Base-by-base conservation (phyloP, 2,329 filamentous ascomycete species). In the Hypoxylon sp. region DNA sequence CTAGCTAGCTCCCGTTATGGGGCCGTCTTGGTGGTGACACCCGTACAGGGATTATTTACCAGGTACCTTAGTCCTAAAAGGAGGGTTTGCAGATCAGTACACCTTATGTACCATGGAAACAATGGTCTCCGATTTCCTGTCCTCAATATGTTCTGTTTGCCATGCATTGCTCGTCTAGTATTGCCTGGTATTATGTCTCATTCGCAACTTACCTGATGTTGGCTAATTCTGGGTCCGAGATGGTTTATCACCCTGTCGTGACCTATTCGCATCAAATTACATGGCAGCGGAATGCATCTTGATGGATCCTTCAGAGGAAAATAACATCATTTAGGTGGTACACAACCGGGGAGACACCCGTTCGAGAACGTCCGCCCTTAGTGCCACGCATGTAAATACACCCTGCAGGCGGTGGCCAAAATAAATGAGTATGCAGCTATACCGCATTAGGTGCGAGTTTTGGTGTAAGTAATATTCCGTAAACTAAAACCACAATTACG, bases 1-100 rank as follows among this genome's bases (percentile, higher is more conserved):
- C n/a, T n/a, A n/a, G n/a, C 41, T 53, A 54, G 43, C 48, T 61
- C 32, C 58, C 50, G 50, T 41, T 41, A 50, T 61, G 58, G 58
- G 32, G 9, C 32, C 27, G 27, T 5, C 25, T 43, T 47, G 19
- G 23, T 46, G 19, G 56, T 27, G 52, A 43, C 34, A 58, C 55
- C 55, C 39, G 30, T 39, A 29, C 47, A 53, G 30, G 57, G 57
- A 39, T 60, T 39, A 39, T 39, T n/a, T 39, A n/a, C n/a, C n/a
- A n/a, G n/a, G n/a, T n/a, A n/a, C n/a, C n/a, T n/a, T n/a, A n/a
- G n/a, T n/a, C n/a, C n/a, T n/a, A n/a, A n/a, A n/a, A n/a, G n/a
- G 14, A 27, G 52, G 27, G 41, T 7, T 23, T 14, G 41, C 41
- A 45, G 41, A 45, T 45, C 41, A 45, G 41, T 45, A 45, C 23